A percentile compares a stretch with the other conserved stretches of the same genome.
Conservation (phyloP, 2,329 filamentous ascomycete species). For the Verticillium zaregamsianum region DNA sequence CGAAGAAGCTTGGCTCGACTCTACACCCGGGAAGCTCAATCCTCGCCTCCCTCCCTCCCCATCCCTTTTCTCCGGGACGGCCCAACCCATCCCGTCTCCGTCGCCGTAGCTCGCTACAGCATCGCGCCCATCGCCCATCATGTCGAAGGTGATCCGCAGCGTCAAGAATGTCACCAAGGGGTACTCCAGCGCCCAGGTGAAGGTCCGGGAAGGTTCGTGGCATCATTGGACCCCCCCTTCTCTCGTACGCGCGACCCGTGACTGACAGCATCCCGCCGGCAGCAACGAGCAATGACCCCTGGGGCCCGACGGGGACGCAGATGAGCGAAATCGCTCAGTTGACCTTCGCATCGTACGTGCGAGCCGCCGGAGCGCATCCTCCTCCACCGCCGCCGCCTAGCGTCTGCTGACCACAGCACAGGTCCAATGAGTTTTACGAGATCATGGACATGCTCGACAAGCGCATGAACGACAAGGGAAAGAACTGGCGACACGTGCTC, state of each 20-base stretch:
- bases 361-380: neutral
- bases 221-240: neutral
- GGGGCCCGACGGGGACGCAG: constrained; percentile 95
- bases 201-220: constrained; percentile 88
- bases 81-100: neutral
- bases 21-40: neutral
- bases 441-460: constrained; percentile 99
- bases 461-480: constrained; percentile 96
- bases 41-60: neutral
- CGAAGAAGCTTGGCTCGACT: neutral
- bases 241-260: neutral
- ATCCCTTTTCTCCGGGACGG: neutral
- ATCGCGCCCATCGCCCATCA: constrained; percentile 37
- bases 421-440: constrained; percentile 96
- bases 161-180: constrained; percentile 99
- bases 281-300: constrained; percentile 99
- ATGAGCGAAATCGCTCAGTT: constrained; percentile 98
- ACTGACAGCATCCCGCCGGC: constrained; percentile 24
- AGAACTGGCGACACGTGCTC: constrained; percentile 98
- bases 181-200: constrained; percentile 93
- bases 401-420: constrained; percentile 27
- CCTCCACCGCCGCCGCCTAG: neutral
- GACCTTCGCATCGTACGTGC: constrained; percentile 89
- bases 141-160: constrained; percentile 96
- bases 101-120: neutral